Conservation (phyloP, 768 basidiomycete genomes). For the Lactarius vividus region DNA sequence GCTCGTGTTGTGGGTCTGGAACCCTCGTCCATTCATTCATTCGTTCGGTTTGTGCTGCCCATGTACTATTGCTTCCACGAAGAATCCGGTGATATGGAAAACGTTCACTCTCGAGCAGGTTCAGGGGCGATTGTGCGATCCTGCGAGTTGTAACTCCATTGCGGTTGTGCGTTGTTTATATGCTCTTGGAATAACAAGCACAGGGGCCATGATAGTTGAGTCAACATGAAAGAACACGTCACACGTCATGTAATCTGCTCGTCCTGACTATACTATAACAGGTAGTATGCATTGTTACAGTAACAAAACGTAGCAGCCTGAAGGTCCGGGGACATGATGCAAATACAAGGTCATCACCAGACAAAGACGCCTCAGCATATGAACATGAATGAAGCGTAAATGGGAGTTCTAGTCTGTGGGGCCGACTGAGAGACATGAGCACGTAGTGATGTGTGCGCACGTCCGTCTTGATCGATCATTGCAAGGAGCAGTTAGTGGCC, state of each 20-base stretch:
- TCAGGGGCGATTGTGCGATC: neutral
- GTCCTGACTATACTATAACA: slow-evolving; percentile 9
- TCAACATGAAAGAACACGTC: neutral
- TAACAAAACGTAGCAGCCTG: neutral
- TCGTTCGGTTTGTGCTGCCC: neutral
- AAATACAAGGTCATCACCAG: neutral
- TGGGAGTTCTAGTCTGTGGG: neutral
- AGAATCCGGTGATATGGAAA: neutral
- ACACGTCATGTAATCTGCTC: slow-evolving; percentile 9
- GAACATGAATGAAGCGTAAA: neutral
- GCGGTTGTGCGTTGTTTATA: no score
- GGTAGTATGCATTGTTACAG: neutral
- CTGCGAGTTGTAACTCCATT: neutral
- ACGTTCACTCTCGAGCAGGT: neutral
- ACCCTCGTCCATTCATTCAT: neutral
- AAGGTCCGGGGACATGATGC: neutral
- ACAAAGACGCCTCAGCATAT: neutral
- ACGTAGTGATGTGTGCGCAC: neutral
- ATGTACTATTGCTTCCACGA: neutral
- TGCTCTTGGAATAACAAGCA: neutral
- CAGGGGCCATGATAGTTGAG: neutral
- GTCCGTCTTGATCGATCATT: neutral
- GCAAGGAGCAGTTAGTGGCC: neutral
- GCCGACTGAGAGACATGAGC: neutral
- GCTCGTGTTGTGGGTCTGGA: neutral